phyloP scores from a whole-genome alignment of 768 basidiomycete genomes.

The Boletus bicolor region DNA sequence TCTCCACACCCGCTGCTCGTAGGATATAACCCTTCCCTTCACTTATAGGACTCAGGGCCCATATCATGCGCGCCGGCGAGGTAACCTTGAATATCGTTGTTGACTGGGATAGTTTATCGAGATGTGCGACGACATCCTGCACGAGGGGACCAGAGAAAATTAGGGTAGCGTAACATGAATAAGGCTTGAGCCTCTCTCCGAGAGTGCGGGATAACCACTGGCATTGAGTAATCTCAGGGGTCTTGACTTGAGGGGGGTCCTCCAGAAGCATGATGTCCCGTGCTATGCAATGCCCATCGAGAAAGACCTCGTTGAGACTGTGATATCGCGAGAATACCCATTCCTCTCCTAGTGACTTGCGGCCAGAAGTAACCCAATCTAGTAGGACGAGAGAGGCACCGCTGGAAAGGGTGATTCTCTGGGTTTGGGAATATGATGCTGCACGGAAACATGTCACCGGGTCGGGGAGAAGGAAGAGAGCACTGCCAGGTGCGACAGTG shows the following conservation, averaged over 20 bases:
- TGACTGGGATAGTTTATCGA: slow-evolving; percentile 48
- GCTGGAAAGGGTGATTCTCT: slow-evolving; percentile 66
- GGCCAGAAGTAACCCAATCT: slow-evolving; percentile 91
- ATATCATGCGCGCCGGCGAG: slow-evolving; percentile 62
- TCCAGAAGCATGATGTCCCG: slow-evolving; percentile 80
- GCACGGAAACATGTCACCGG: slow-evolving; percentile 89
- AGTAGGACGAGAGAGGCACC: slow-evolving; percentile 69
- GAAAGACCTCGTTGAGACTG: slow-evolving; percentile 79
- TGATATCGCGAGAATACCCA: slow-evolving; percentile 87
- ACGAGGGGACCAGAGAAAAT: slow-evolving; percentile 73
- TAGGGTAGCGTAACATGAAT: slow-evolving; percentile 87
- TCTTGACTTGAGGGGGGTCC: slow-evolving; percentile 25
- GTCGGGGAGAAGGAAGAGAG: slow-evolving; percentile 83
- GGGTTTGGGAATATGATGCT: slow-evolving; percentile 80
- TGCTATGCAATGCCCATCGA: slow-evolving; percentile 61
- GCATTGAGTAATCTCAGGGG: slow-evolving; percentile 4
- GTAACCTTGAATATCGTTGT: slow-evolving; percentile 60
- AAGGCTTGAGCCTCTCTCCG: slow-evolving; percentile 65
- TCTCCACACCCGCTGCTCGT: slow-evolving; percentile 71
- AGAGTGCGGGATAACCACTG: slow-evolving; percentile 46
- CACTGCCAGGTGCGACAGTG: slow-evolving; percentile 46
- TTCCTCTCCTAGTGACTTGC: slow-evolving; percentile 77
- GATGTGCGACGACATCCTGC: slow-evolving; percentile 41
- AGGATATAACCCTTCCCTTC: slow-evolving; percentile 53
- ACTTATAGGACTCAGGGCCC: slow-evolving; percentile 71